phyloP scores from a whole-genome alignment of 2,329 filamentous ascomycete species.

The Phaeosphaeriaceae sp. region DNA sequence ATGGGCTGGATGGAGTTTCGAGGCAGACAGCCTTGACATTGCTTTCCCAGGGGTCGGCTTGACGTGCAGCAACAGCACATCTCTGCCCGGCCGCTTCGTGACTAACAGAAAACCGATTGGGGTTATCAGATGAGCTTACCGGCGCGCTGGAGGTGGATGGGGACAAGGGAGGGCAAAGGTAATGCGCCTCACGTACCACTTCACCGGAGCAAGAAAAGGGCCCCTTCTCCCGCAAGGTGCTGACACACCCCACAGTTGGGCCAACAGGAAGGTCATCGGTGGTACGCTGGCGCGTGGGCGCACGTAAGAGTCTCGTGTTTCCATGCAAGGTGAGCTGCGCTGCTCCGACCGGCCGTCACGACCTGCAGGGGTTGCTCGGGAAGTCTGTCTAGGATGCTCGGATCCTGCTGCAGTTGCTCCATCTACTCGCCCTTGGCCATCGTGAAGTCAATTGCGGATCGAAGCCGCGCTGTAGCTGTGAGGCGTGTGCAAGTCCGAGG shows the following conservation, averaged over 20 bases:
- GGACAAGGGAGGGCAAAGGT: neutral
- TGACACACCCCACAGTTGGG: neutral
- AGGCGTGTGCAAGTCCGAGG: neutral
- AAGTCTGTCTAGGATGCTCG: neutral
- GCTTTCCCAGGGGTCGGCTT: neutral
- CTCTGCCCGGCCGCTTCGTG: neutral
- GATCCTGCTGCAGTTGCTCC: neutral
- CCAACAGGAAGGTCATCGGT: neutral
- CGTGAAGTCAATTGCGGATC: neutral
- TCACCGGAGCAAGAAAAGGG: conserved; percentile 3
- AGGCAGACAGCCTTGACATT: neutral
- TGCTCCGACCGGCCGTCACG: conserved; percentile 5
- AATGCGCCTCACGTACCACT: conserved; percentile 7
- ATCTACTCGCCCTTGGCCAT: neutral
- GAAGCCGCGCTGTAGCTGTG: neutral
- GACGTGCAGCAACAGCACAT: neutral
- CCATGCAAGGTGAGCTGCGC: neutral
- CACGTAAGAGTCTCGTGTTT: neutral
- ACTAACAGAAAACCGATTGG: conserved; percentile 4
- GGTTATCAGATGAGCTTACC: neutral
- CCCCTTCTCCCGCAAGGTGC: neutral
- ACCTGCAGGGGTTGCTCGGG: neutral
- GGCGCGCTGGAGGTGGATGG: neutral
- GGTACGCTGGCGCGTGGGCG: neutral
- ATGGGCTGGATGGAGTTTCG: neutral